Evolutionary conservation across 2,329 filamentous ascomycete species (phyloP).

Genomic region (Sclerotinia trifoliorum): DNA sequence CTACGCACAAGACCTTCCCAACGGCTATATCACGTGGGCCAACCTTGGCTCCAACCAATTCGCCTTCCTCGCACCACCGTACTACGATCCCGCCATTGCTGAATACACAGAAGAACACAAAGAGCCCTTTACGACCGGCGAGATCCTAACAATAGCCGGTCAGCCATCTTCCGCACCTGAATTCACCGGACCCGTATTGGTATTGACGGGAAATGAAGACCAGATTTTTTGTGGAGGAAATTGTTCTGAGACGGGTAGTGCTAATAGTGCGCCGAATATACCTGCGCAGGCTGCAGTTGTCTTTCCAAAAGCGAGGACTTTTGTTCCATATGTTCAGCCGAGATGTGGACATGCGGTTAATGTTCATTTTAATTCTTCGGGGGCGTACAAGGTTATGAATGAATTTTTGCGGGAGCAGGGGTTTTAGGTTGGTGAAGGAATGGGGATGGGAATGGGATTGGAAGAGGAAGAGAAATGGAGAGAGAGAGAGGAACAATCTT

Average conservation of each 20-base stretch:
- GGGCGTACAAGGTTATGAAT: conserved; percentile 20
- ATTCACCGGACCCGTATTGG: conserved; percentile 1
- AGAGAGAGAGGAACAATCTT: no score
- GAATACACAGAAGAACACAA: background rate
- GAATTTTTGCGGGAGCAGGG: conserved; percentile 3
- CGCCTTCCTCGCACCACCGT: conserved; percentile 11
- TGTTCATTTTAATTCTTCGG: conserved; percentile 14
- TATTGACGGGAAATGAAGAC: conserved; percentile 12
- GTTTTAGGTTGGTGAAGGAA: background rate
- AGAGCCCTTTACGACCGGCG: conserved; percentile 1
- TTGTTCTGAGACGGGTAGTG: background rate
- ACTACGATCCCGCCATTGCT: conserved; percentile 10
- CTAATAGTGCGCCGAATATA: background rate
- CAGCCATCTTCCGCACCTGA: conserved; percentile 1
- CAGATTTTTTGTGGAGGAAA: conserved; percentile 12
- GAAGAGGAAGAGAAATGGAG: no score
- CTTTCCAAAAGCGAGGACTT: background rate
- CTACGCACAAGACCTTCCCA: background rate
- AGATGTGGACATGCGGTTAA: conserved; percentile 16
- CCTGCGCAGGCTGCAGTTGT: background rate
- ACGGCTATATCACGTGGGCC: conserved; percentile 19
- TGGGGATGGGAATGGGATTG: background rate
- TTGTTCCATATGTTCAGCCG: background rate
- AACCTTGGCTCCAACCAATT: conserved; percentile 17
- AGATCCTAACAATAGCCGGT: conserved; percentile 1